Percentiles rank a stretch among this genome's conserved stretches.
Conservation (phyloP, 306 rosid species). For the Begonia fuchsioides region DNA sequence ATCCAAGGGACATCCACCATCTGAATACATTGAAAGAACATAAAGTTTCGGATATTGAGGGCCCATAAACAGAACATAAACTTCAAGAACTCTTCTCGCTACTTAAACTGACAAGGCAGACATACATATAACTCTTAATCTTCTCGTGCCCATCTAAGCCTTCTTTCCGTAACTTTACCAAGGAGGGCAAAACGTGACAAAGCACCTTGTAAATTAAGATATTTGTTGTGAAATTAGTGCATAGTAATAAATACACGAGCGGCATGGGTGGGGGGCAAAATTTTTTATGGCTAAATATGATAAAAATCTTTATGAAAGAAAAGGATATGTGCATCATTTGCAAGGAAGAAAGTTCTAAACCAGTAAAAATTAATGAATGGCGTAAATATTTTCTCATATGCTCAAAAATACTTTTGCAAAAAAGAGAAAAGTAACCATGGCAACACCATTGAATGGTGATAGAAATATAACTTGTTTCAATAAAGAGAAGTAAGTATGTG, state of each 20-base stretch:
- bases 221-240: not conserved
- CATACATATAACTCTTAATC: slow-evolving; percentile 98
- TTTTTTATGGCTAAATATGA: too few relatives aligned
- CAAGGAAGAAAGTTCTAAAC: too few relatives aligned
- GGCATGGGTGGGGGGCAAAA: too few relatives aligned
- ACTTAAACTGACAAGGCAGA: slow-evolving; percentile 48
- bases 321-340: too few relatives aligned
- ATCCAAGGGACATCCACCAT: slow-evolving; percentile 99
- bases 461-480: not conserved
- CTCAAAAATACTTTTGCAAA: too few relatives aligned
- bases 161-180: slow-evolving; percentile 94
- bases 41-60: too few relatives aligned
- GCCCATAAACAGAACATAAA: not conserved
- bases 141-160: slow-evolving; percentile 96
- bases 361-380: too few relatives aligned
- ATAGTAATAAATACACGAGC: not conserved
- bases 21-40: slow-evolving; percentile 26
- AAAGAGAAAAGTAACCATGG: too few relatives aligned
- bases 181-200: slow-evolving; percentile 75
- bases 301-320: too few relatives aligned
- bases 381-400: too few relatives aligned
- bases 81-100: slow-evolving; percentile 34
- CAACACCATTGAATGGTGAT: not conserved
- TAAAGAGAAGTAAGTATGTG: slow-evolving; percentile 3
- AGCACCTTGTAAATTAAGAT: slow-evolving; percentile 40